Evolutionary conservation across 169 alveolate species (phyloP), one percentile per base, ranked within the genome.

Genomic region (Cryptosporidium baileyi): DNA sequence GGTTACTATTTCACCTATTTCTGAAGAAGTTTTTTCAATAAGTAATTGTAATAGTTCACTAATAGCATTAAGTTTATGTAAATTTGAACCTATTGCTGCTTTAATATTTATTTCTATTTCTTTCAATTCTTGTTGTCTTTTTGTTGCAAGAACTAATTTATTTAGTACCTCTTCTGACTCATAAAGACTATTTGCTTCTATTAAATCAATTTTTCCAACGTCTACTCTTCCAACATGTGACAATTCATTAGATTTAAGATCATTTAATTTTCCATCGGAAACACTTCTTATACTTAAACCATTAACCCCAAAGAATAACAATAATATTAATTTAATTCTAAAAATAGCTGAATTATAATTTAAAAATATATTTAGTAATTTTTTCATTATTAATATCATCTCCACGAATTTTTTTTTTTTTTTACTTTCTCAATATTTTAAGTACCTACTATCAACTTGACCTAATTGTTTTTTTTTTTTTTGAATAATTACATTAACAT

Each of bases 31-130:
- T 19, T 54, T 54, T 26, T 74, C 85, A 74, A 74, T 57, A 40
- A 74, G 28, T 61, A 57, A 15, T 74, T 74, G 85, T 22, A 74
- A 28, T 30, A 74, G 44, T 22, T 74, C 85, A 0, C 67, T 51
- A 11, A 74, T 74, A 36, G 85, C 85, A 54, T 74, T 74, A 36
- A 74, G 26, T 32, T 74, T 74, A 51, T 74, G 85, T 26, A 74
- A 40, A 34, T 74, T 74, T 19, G 85, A 74, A 24, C 61, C 85
- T 28, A 74, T 51, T 54, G 85, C 85, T 28, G 85, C 85, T 26
- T 74, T 74, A 34, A 74, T 74, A 40, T 74, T 74, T 19, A 74
- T 74, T 36, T 74, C 85, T 19, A n/a, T 51, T 74, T 74, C 85
- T 57, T 74, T 74, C 24, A 74, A n/a, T 32, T 74, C 85, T 36